Conservation (phyloP, 768 basidiomycete species). For the Piloderma croceum region DNA sequence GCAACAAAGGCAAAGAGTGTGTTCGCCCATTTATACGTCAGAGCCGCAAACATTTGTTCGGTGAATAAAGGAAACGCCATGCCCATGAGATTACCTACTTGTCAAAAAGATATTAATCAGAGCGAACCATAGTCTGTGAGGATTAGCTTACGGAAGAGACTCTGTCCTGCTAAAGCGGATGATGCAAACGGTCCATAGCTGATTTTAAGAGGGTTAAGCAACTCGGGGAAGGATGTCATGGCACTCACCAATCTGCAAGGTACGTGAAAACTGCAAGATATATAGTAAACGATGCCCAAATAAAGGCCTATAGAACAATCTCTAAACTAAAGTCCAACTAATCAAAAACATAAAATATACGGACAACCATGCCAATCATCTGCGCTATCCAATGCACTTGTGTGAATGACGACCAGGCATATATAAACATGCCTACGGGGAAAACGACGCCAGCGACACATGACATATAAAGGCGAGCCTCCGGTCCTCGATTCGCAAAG, state of each 20-base stretch:
- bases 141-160: conserved; percentile 43
- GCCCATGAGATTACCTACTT: conserved; percentile 43
- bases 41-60: conserved; percentile 46
- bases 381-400: conserved; percentile 57
- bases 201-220: not conserved
- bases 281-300: conserved; percentile 46
- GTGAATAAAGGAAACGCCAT: conserved; percentile 61
- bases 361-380: conserved; percentile 45
- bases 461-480: conserved; percentile 57
- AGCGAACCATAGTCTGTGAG: not conserved
- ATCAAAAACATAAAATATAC: conserved; percentile 4
- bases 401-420: conserved; percentile 59
- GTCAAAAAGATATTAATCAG: not conserved
- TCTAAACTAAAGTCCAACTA: conserved; percentile 5
- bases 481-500: conserved; percentile 34
- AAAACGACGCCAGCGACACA: conserved; percentile 50
- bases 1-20: conserved; percentile 52
- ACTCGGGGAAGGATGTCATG: not conserved
- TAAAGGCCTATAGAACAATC: conserved; percentile 34
- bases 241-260: conserved; percentile 54
- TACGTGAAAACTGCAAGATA: conserved; percentile 58
- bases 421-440: conserved; percentile 64
- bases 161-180: conserved; percentile 64
- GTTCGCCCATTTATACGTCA: conserved; percentile 58
- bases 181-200: conserved; percentile 61